phyloP scores from a whole-genome alignment of 345 rosid species.

The Eucalyptus curtisii region DNA sequence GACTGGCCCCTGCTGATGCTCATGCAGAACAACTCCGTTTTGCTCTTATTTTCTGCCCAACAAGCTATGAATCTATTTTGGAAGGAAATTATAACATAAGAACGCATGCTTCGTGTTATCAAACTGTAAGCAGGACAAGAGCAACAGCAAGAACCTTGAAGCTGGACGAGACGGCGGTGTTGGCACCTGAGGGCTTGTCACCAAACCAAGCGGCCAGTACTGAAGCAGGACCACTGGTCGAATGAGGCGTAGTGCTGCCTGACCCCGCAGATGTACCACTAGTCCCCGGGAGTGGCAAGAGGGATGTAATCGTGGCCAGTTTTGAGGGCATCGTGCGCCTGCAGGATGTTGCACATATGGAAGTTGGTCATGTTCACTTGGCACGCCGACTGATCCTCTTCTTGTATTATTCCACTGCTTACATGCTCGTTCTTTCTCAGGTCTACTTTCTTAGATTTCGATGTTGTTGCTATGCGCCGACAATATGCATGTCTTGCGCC shows the following conservation, averaged over 20 bases:
- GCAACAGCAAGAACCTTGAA: neutral
- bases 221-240: neutral
- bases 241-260: neutral
- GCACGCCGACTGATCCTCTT: neutral
- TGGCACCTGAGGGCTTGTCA: neutral
- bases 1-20: neutral
- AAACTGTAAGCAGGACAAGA: neutral
- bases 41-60: neutral
- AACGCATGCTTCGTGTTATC: neutral
- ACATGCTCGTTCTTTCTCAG: neutral
- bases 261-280: neutral
- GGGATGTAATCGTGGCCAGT: neutral
- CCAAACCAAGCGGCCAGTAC: neutral
- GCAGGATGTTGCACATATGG: no score
- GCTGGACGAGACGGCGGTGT: accelerated
- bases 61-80: neutral
- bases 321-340: no score
- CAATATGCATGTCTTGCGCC: neutral
- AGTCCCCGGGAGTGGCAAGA: neutral
- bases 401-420: neutral
- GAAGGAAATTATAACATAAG: neutral
- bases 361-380: accelerated
- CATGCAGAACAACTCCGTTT: neutral
- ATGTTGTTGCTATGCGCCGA: neutral
- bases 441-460: neutral